phyloP scores from a whole-genome alignment of 495 filamentous ascomycete genomes.

The Thermochaetoides thermophila region DNA sequence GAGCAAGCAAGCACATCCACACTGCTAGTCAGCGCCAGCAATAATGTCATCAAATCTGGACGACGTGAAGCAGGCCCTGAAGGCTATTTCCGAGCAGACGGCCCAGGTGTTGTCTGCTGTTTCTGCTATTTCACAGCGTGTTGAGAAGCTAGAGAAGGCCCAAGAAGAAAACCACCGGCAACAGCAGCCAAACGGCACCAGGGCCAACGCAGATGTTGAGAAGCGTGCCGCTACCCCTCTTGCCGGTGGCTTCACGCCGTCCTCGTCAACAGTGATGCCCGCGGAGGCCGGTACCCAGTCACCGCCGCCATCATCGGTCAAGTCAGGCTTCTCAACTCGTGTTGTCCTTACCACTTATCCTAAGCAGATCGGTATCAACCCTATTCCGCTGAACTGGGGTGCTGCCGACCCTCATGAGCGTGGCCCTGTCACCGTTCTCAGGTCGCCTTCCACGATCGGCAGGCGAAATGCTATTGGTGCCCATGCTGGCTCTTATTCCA shows the following conservation, averaged over 20 bases:
- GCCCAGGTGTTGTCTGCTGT: slow-evolving; percentile 43
- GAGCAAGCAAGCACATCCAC: too few species aligned
- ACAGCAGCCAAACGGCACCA: not conserved
- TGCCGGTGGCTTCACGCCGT: slow-evolving; percentile 8
- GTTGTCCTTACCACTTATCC: slow-evolving; percentile 70
- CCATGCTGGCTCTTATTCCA: slow-evolving; percentile 93
- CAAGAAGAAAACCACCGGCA: not conserved
- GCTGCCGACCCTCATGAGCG: slow-evolving; percentile 53
- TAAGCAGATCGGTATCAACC: slow-evolving; percentile 84
- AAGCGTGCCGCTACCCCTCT: slow-evolving; percentile 12
- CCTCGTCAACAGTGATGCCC: slow-evolving; percentile 14
- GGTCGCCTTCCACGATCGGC: slow-evolving; percentile 58
- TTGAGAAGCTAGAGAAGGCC: slow-evolving; percentile 14
- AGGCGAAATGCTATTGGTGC: slow-evolving; percentile 72
- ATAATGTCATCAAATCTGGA: slow-evolving; percentile 20
- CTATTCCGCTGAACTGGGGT: slow-evolving; percentile 80
- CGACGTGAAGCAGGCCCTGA: slow-evolving; percentile 38
- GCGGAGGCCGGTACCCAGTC: slow-evolving; percentile 19
- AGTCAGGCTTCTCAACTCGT: slow-evolving; percentile 19
- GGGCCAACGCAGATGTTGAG: not conserved
- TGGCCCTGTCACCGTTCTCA: slow-evolving; percentile 84
- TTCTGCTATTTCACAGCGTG: slow-evolving; percentile 48
- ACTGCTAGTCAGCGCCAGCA: too few species aligned
- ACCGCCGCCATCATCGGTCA: slow-evolving; percentile 6
- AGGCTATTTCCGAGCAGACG: slow-evolving; percentile 41